Percentiles rank a stretch among this genome's conserved stretches.
phyloP scores from a whole-genome alignment of 106 monocot genomes.

The Gastrodia elata region DNA sequence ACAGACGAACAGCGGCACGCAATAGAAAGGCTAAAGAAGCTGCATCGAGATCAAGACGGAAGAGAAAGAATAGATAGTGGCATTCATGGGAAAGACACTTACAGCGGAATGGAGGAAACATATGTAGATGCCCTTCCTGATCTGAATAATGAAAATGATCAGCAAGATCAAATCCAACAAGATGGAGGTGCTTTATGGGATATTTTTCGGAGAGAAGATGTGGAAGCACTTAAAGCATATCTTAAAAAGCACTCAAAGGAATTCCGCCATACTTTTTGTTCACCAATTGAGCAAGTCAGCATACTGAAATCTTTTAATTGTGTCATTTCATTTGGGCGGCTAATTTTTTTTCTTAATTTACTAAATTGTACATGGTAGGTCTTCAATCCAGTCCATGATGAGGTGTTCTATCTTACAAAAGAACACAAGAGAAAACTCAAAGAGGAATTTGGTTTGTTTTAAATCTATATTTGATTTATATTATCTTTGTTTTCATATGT shows the following conservation, averaged over 20 bases:
- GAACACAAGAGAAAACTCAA: constrained; percentile 79
- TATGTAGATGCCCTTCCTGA: neutral
- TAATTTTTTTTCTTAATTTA: neutral
- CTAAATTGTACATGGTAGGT: constrained; percentile 26
- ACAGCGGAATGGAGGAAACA: neutral
- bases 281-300: constrained; percentile 17
- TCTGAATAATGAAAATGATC: neutral
- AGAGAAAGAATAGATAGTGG: constrained; percentile 22
- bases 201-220: constrained; percentile 32
- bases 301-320: neutral
- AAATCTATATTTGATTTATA: neutral
- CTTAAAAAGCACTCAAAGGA: constrained; percentile 24
- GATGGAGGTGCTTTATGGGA: constrained; percentile 42
- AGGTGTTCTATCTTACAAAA: constrained; percentile 63
- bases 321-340: too few relatives aligned
- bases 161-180: neutral
- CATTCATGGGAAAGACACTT: neutral
- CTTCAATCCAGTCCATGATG: constrained; percentile 75
- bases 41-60: constrained; percentile 37
- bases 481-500: neutral
- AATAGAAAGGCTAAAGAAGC: constrained; percentile 34
- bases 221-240: constrained; percentile 13
- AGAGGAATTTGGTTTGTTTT: constrained; percentile 66
- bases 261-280: constrained; percentile 26
- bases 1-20: constrained; percentile 20